Base-by-base conservation (phyloP, 108 stramenopile genomes). In the Hondaea fermentalgiana region DNA sequence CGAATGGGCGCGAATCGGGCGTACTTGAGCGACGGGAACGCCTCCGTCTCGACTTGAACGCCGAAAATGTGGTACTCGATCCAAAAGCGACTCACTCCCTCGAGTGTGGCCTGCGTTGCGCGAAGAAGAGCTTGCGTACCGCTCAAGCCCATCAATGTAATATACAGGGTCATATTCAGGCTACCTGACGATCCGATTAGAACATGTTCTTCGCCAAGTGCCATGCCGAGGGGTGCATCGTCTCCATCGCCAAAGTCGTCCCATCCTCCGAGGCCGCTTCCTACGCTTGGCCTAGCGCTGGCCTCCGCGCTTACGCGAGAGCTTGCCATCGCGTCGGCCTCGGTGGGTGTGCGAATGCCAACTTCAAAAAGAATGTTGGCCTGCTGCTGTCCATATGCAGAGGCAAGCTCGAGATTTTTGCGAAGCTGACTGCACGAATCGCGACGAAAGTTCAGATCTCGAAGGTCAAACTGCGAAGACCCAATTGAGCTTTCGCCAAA, bases 1-100 rank as follows among this genome's bases (percentile, higher is more conserved):
- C 76, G 76, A 83, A 83, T 83, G 17, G 76, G 76, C n/a, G 76
- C 76, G 23, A 83, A 83, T 55, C 51, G 19, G 45, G 76, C 49
- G 76, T 25, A 83, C 76, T 83, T 83, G n/a, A 83, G 76, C 28
- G 76, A 83, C 76, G 49, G 76, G 51, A 83, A 83, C 76, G 49
- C 49, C 45, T 83, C 76, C 49, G 76, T 83, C 45, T 83, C 5
- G 12, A 83, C 51, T 83, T 83, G 76, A 1, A 83, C 49, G 6
- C 76, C 76, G 28, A 83, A 83, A 12, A 83, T 83, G 4, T 83
- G 76, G 28, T 83, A 83, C 49, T 53, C 51, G n/a, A 83, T 53
- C 76, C 76, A 83, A 83, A 53, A 83, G 6, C 51, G 49, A 35
- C 17, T 53, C 6, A 53, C n/a, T 0, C 76, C 76, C 10, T 83